Evolutionary conservation across 1,284 basidiomycete species (phyloP).

Genomic region (Pterulicium gracile): DNA sequence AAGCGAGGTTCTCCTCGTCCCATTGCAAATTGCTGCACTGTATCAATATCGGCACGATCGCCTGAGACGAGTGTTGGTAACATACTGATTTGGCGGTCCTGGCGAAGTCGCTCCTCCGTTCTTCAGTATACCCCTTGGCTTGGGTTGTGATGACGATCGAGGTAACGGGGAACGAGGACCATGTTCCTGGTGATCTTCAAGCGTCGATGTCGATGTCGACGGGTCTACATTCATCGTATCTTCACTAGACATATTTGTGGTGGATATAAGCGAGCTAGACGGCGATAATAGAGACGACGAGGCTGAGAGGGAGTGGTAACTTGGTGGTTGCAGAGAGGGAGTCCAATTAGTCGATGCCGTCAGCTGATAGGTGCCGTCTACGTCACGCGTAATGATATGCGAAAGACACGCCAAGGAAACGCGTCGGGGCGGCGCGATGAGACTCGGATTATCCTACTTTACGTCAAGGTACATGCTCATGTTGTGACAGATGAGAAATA

Average conservation of each 20-base stretch:
- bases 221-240: too few species aligned
- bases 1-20: conserved; percentile 86
- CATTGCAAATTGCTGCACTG: conserved; percentile 55
- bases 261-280: neutral
- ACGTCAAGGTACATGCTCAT: too few species aligned
- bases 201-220: too few species aligned
- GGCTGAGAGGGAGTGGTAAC: neutral
- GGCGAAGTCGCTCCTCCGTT: conserved; percentile 41
- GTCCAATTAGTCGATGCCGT: too few species aligned
- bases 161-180: conserved; percentile 28
- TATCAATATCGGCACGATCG: conserved; percentile 1
- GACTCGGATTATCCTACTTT: too few species aligned
- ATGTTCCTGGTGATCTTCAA: conserved; percentile 22
- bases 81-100: conserved; percentile 28
- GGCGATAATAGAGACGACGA: neutral
- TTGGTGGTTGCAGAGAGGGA: neutral
- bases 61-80: conserved; percentile 3
- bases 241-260: neutral
- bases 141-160: conserved; percentile 49
- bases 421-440: too few species aligned
- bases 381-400: too few species aligned
- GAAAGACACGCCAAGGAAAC: too few species aligned
- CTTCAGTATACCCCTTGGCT: conserved; percentile 79
- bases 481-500: too few species aligned
- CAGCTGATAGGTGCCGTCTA: too few species aligned